Percentiles rank a stretch among this genome's conserved stretches.
Evolutionary conservation across 208 protist genomes (phyloP).

Genomic region (Strigomonas culicis): DNA sequence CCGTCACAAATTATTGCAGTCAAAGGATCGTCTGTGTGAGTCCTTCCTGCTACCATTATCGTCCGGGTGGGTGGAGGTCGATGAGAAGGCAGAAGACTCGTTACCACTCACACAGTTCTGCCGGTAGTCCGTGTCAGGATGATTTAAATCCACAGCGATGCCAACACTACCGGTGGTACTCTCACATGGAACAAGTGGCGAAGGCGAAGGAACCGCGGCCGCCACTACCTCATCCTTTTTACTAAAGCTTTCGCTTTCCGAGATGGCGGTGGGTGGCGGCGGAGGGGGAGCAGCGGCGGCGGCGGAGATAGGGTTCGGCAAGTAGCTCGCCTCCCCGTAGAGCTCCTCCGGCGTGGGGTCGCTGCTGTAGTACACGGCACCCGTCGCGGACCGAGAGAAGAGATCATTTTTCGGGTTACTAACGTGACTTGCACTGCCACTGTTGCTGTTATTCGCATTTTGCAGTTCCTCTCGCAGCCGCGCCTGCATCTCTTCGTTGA

Average conservation of each 20-base stretch:
- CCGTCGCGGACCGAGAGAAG: neutral
- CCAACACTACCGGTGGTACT: neutral
- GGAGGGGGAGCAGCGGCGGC: neutral
- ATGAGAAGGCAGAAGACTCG: too few relatives aligned
- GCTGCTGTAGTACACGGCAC: neutral
- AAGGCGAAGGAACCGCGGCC: too few relatives aligned
- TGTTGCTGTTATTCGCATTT: neutral
- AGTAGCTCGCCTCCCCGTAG: constrained; percentile 1
- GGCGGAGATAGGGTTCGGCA: neutral
- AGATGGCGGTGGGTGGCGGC: neutral
- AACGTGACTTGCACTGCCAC: neutral
- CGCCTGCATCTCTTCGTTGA: neutral
- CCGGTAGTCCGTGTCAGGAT: neutral
- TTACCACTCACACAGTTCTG: neutral
- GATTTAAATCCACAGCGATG: neutral
- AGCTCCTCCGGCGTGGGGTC: neutral
- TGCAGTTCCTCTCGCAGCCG: neutral
- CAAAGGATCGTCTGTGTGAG: too few relatives aligned
- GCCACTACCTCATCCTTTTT: too few relatives aligned
- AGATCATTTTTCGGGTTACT: constrained; percentile 1
- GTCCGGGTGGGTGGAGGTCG: too few relatives aligned
- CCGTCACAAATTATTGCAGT: too few relatives aligned
- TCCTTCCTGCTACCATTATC: too few relatives aligned
- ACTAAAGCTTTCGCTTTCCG: neutral
- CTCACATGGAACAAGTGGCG: neutral